Evolutionary conservation across 257 asterid species (phyloP), one percentile per base, ranked within the genome.

Genomic region (Solanum etuberosum): DNA sequence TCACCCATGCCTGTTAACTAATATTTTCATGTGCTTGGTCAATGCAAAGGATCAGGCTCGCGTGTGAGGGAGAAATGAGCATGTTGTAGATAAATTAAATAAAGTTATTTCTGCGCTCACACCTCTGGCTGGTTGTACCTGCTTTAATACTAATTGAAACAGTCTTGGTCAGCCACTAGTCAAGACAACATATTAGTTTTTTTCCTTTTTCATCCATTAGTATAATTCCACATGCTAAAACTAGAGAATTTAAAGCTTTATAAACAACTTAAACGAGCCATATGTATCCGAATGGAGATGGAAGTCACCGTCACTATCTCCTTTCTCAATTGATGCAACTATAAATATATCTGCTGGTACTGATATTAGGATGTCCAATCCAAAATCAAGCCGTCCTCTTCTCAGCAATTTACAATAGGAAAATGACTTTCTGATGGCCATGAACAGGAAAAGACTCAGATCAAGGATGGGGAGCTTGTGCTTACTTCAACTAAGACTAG

Each of bases 401-500:
- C 16, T 46, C 12, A 29, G 67, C 84, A 78, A 25, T 78, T 78
- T 5, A 43, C 65, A 27, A 46, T 29, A 80, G 27, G 85, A 16
- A 80, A 48, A 29, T 86, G 72, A 86, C n/a, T 46, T 51, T 72
- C 48, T 29, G 68, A 46, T 72, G 88, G 73, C 46, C 67, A 42
- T 86, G 71, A 18, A 43, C 88, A 86, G 88, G 88, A 86, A 86
- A 72, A 72, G 7, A 42, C 46, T n/a, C 80, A 84, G 72, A 86
- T 86, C 68, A 86, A 72, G n/a, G 88, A 86, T 72, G 88, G 88
- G 57, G 82, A 86, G 88, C 88, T 86, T 23, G 84, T 70, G 72
- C 83, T 86, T 21, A 72, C 88, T 29, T 86, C 88, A 72, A 70
- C 88, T 23, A 86, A 72, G 84, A 86, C 88, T 72, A 71, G 88